Evolutionary conservation across 345 rosid genomes (phyloP).

Genomic region (Eucalyptus victrix): DNA sequence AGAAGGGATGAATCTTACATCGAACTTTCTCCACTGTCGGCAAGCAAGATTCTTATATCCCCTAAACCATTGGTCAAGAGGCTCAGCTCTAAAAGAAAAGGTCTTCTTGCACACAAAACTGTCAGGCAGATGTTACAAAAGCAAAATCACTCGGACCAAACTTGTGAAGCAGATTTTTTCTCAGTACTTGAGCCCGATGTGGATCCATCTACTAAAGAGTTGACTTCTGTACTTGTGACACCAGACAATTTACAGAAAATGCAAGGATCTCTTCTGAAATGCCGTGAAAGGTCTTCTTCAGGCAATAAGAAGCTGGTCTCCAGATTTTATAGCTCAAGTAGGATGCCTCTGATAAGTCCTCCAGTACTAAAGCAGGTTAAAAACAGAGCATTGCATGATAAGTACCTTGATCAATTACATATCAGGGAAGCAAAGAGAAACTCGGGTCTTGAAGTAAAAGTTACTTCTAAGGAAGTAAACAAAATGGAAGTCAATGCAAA

Average conservation of each 20-base stretch:
- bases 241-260: constrained; percentile 26
- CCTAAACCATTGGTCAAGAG: constrained; percentile 14
- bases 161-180: constrained; percentile 51
- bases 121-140: constrained; percentile 54
- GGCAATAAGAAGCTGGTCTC: constrained; percentile 15
- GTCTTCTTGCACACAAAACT: constrained; percentile 31
- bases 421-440: constrained; percentile 76
- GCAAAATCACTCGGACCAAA: constrained; percentile 27
- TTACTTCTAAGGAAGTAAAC: constrained; percentile 33
- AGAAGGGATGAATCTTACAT: constrained; percentile 24
- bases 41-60: constrained; percentile 54
- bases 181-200: constrained; percentile 55
- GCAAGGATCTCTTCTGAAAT: constrained; percentile 27
- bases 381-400: constrained; percentile 74
- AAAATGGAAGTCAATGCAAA: background rate
- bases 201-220: constrained; percentile 4
- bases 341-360: constrained; percentile 34
- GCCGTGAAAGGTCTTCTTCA: constrained; percentile 23
- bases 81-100: constrained; percentile 10
- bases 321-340: constrained; percentile 16
- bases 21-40: constrained; percentile 41
- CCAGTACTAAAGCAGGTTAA: constrained; percentile 70
- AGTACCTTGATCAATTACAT: constrained; percentile 73
- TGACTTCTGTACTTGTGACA: constrained; percentile 10
- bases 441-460: constrained; percentile 7